Base-by-base conservation (phyloP, 108 stramenopile genomes). In the Stephanodiscus minutulus region DNA sequence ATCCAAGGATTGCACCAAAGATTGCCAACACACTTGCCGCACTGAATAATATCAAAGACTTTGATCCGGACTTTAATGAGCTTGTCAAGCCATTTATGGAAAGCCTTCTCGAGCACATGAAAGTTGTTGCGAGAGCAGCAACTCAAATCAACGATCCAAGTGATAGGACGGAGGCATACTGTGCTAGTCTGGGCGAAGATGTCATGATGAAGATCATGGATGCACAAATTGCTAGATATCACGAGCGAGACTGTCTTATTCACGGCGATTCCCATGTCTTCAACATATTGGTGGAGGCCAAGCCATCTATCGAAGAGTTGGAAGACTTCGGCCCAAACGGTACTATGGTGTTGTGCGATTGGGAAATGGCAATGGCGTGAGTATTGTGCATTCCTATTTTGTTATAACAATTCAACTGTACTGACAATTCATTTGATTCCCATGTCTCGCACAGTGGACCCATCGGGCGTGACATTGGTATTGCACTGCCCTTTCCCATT, bases 221-320 rank as follows among this genome's bases (percentile, higher is more conserved):
- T 29, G 69, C 41, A 15, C 66, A 35, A 10, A 27, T 72, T 8
- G 52, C 68, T 5, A 54, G 63, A 20, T 77, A 41, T 47, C 27
- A 69, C 29, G n/a, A 44, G 21, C 62, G 33, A 39, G 76, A 78
- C 22, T 81, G 80, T 27, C 68, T 81, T 25, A 52, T 73, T n/a
- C 86, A 86, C 43, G 44, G 60, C 12, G 86, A 86, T 79, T 64
- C 54, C 61, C 83, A 88, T 25, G 80, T 72, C 7, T 83, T 88
- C 69, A 88, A 88, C 33, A 82, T 83, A 15, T 66, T 88, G 36
- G 87, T 88, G 53, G 87, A 88, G 52, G 27, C 77, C 39, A 80
- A 80, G 55, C 79, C 68, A 20, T 46, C 53, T 4, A 60, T 78
- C 28, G 36, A 48, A 39, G 72, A 77, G 39, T 60, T 69, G 36